Conservation (phyloP, 805 yeast genomes). For the Dipodascopsis uninucleata region DNA sequence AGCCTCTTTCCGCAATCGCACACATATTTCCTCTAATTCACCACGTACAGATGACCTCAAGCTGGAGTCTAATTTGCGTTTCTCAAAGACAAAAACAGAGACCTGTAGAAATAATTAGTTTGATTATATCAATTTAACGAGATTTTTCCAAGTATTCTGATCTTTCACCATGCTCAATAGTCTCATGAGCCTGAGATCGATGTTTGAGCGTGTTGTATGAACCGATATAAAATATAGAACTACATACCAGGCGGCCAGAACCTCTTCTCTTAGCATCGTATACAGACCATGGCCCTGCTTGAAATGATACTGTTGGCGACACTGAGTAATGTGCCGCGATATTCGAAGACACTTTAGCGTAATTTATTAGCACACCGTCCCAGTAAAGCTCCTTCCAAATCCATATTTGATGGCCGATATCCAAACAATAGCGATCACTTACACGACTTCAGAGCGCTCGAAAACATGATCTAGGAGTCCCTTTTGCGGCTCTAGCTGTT, state of each 20-base stretch:
- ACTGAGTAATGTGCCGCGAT: constrained; percentile 51
- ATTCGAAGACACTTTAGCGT: constrained; percentile 18
- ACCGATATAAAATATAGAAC: no score
- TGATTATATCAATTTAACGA: not conserved
- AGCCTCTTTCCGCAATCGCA: constrained; percentile 63
- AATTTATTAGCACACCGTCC: not conserved
- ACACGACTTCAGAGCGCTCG: constrained; percentile 26
- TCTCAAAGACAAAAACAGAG: constrained; percentile 84
- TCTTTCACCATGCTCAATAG: no score
- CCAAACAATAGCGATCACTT: not conserved
- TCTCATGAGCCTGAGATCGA: no score
- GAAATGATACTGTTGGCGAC: constrained; percentile 66
- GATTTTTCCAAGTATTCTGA: not conserved
- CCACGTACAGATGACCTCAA: constrained; percentile 51
- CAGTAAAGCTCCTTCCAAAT: not conserved
- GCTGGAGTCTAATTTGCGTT: constrained; percentile 62
- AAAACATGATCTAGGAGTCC: no score
- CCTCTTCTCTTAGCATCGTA: constrained; percentile 76
- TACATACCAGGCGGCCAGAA: constrained; percentile 43
- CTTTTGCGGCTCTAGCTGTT: no score
- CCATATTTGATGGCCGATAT: not conserved
- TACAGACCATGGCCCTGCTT: constrained; percentile 77
- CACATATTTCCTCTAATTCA: constrained; percentile 59
- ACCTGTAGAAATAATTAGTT: constrained; percentile 41
- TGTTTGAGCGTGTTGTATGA: no score